Conservation (phyloP, 176 grass and related monocot genomes). For the Tuctoria greenei region DNA sequence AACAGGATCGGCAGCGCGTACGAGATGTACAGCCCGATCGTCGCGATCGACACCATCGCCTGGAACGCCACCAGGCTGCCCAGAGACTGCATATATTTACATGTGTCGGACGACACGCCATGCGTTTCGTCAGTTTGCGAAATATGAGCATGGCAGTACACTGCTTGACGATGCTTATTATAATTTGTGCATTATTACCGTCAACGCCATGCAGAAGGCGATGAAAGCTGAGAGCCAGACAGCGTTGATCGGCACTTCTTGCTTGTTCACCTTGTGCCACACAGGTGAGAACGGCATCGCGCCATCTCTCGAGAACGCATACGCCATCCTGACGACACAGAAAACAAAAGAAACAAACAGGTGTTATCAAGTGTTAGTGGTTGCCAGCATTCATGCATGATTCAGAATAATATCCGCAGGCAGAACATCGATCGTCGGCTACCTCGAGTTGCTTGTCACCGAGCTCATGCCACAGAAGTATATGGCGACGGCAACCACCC, state of each 20-base stretch:
- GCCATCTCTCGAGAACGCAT: conserved; percentile 97
- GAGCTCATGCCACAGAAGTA: conserved; percentile 89
- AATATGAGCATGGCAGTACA: not conserved
- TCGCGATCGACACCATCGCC: conserved; percentile 98
- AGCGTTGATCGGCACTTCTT: conserved; percentile 84
- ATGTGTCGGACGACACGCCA: not conserved
- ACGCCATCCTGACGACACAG: conserved; percentile 71
- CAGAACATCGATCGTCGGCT: not conserved
- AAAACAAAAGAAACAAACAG: not conserved
- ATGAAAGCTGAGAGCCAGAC: conserved; percentile 81
- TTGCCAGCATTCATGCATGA: not conserved
- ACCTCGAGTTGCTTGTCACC: conserved; percentile 88
- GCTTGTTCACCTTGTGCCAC: conserved; percentile 87
- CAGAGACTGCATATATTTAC: conserved; percentile 51
- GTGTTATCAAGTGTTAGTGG: not conserved
- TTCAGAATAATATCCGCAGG: not conserved
- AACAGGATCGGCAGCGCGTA: conserved; percentile 92
- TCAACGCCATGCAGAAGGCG: conserved; percentile 77
- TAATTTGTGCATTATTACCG: too few species aligned
- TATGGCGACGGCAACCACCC: conserved; percentile 61
- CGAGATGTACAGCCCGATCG: conserved; percentile 81
- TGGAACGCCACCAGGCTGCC: conserved; percentile 94
- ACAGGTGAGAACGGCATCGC: conserved; percentile 84
- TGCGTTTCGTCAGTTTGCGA: too few species aligned
- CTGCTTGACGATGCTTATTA: not conserved